Base-by-base conservation (phyloP, 2,329 filamentous ascomycete genomes). In the Colletotrichum echinochloae region DNA sequence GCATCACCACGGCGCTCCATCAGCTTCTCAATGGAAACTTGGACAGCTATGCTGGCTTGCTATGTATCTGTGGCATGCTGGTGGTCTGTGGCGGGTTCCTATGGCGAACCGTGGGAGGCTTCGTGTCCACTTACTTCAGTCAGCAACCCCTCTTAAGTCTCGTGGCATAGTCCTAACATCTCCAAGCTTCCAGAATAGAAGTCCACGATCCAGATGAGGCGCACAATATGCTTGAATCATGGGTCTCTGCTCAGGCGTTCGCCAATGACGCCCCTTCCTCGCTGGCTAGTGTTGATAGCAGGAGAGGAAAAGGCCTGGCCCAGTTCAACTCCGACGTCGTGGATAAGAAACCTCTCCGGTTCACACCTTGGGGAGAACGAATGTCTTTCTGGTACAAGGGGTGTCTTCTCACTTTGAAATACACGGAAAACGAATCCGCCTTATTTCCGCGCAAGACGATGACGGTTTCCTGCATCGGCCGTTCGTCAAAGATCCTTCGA, bases 101-200 rank as follows among this genome's bases (percentile, higher is more conserved):
- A 65, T 82, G 11, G 70, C 72, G 57, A 79, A 83, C 69, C 74
- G 80, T 23, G 74, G 79, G 46, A 65, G 54, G 63, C 7, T 60
- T 65, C 1, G 26, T 65, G 5, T 37, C 52, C 26, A 41, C 44
- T 14, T 65, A 65, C 33, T 65, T 65, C 8, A 65, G 63, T 60
- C 41, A 18, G 46, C 44, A 37, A 33, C 46, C 23, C 7, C 33
- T 33, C 37, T 14, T 23, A 48, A 60, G 9, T 12, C 18, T 6
- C 54, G 5, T n/a, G 20, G n/a, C 6, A 54, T 18, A 52, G 9
- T 16, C 16, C n/a, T 63, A 63, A 63, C 14, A 30, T 30, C 49
- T 20, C 5, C 0, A 8, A 63, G 48, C 60, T 44, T 54, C 2
- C 4, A 63, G 30, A 20, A 35, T 28, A 5, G 26, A 54, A 9